phyloP scores from a whole-genome alignment of 208 protist species.

The Leishmania martiniquensis region DNA sequence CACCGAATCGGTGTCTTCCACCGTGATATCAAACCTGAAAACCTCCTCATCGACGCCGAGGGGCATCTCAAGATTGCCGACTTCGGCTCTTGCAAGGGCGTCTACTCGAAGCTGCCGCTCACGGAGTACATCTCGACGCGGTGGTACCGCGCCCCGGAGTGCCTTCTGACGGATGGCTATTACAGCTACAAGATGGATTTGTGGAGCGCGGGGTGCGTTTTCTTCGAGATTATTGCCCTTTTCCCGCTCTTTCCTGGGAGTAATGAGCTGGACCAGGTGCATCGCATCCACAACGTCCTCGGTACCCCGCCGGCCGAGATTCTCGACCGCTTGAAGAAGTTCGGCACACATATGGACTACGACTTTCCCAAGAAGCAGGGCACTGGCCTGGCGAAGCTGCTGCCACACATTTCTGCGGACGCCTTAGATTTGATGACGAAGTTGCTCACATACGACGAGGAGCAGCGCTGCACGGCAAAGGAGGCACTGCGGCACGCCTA shows the following conservation, averaged over 20 bases:
- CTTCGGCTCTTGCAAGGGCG: conserved; percentile 91
- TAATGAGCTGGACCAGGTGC: conserved; percentile 84
- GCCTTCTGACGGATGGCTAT: conserved; percentile 87
- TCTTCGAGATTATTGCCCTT: conserved; percentile 84
- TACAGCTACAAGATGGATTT: conserved; percentile 94
- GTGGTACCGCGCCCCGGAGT: conserved; percentile 95
- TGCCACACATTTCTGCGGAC: conserved; percentile 65
- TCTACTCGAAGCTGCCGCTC: conserved; percentile 78
- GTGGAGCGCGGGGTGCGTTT: conserved; percentile 89
- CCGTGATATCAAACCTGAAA: conserved; percentile 98
- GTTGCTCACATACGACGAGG: conserved; percentile 91
- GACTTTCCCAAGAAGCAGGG: conserved; percentile 73
- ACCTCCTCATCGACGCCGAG: conserved; percentile 94
- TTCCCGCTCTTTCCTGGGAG: conserved; percentile 86
- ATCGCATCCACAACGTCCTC: conserved; percentile 93
- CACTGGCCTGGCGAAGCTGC: conserved; percentile 59
- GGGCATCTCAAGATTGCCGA: conserved; percentile 89
- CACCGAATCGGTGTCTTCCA: conserved; percentile 94
- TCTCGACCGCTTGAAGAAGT: conserved; percentile 61
- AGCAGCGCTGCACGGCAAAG: conserved; percentile 88
- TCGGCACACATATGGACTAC: conserved; percentile 69
- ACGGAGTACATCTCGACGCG: conserved; percentile 94
- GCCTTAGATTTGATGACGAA: conserved; percentile 87
- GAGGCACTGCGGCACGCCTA: conserved; percentile 92
- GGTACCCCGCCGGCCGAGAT: conserved; percentile 88